Base-by-base conservation (phyloP, 441 rosid genomes). In the Pelargonium myrrhifolium region DNA sequence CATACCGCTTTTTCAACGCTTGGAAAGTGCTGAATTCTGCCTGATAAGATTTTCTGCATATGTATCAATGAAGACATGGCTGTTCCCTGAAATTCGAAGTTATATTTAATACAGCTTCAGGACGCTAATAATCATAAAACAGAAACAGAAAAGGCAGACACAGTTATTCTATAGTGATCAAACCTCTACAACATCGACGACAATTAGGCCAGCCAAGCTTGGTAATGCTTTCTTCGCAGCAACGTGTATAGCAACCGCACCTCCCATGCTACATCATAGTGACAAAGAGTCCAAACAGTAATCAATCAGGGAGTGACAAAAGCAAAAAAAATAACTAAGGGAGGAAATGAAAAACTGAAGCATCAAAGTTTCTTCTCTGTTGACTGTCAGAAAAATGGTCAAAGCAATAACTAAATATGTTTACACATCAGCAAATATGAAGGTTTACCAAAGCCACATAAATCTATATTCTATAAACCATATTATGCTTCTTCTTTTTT, bases 101-200 rank as follows among this genome's bases (percentile, higher is more conserved):
- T 28, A 62, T 75, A 74, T 35, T 68, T 39, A 74, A 24, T 31
- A 68, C 37, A 55, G 47, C 26, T 69, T 67, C 69, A 65, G 74
- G 45, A 65, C 9, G 42, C 21, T 56, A 71, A 18, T 70, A 6
- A 15, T 37, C 62, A 71, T 67, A 64, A 56, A 68, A 80, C 26
- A 65, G 59, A 69, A 51, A 64, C 69, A 69, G 62, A 66, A 58
- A 56, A 71, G 10, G 55, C 6, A 39, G 24, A 65, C 35, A 43
- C 65, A 42, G 45, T 15, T 68, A 61, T 49, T 37, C 8, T 20
- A 10, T 26, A 58, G 58, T 72, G 77, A 71, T n/a, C 80, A 73
- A 73, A 90, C 99, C 98, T 92, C 99, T 22, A 94, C 97, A 73
- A 94, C 99, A 79, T 93, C 99, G 68, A 93, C 90, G 67, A 94